Evolutionary conservation across 345 rosid genomes (phyloP).

Genomic region (Lepidium didymum): DNA sequence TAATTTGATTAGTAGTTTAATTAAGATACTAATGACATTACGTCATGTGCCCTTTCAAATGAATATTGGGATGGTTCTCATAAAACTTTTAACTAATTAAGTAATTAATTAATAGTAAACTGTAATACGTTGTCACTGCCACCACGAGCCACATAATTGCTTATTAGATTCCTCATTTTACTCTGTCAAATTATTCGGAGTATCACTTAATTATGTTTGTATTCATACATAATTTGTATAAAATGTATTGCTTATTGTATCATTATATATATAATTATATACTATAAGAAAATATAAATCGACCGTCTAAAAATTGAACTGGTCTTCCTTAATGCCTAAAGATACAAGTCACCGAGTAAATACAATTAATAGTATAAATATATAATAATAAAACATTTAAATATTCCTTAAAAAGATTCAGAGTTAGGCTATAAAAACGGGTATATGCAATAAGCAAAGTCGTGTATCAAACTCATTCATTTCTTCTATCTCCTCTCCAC

Average conservation of each 20-base stretch:
- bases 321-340: constrained; percentile 3
- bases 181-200: constrained; percentile 11
- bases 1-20: constrained; percentile 8
- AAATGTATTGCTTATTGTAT: background rate
- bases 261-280: background rate
- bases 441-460: constrained; percentile 26
- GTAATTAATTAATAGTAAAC: background rate
- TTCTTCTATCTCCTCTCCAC: background rate
- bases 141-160: constrained; percentile 19
- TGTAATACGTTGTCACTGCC: constrained; percentile 1
- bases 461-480: constrained; percentile 24
- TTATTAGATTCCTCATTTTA: background rate
- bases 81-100: constrained; percentile 1
- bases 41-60: constrained; percentile 43
- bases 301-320: background rate
- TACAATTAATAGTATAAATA: no score
- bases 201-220: background rate
- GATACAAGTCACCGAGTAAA: constrained; percentile 12
- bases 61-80: constrained; percentile 49
- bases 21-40: constrained; percentile 26
- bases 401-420: constrained; percentile 22
- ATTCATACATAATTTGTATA: background rate
- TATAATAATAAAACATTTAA: background rate
- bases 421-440: constrained; percentile 15
- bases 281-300: background rate